Percentiles rank a stretch among this genome's conserved stretches.
These are phyloP conservation scores for Stromatinia cepivora DNA, from an alignment of 2,329 filamentous ascomycete genomes.

Conservation along the genomic window DNA sequence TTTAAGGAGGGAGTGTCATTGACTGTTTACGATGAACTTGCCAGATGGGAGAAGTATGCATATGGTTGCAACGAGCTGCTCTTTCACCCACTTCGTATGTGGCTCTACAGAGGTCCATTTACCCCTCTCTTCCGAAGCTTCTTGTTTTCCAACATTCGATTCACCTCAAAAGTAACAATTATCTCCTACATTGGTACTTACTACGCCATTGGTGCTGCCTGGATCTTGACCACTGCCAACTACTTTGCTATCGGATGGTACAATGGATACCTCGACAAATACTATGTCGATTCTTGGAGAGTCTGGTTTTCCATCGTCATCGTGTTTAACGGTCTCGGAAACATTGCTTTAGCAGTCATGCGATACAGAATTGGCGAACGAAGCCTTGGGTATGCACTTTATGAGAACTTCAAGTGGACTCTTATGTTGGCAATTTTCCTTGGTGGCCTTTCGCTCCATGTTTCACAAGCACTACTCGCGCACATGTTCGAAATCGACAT, in stretches of 20 bases:
- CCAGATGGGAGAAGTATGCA: constrained; percentile 84
- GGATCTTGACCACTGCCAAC: constrained; percentile 71
- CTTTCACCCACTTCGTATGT: constrained; percentile 74
- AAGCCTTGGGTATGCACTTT: constrained; percentile 55
- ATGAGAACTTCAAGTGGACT: constrained; percentile 73
- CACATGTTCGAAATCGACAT: constrained; percentile 88
- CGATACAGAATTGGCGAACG: constrained; percentile 69
- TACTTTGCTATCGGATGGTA: constrained; percentile 77
- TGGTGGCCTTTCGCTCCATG: constrained; percentile 76
- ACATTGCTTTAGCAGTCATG: constrained; percentile 70
- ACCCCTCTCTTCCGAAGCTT: constrained; percentile 77
- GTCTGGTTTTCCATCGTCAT: constrained; percentile 80
- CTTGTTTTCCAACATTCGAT: constrained; percentile 69
- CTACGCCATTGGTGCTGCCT: constrained; percentile 74
- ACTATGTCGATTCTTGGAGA: constrained; percentile 76
- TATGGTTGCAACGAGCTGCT: constrained; percentile 82
- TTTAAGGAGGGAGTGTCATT: constrained; percentile 83
- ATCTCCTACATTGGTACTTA: constrained; percentile 78
- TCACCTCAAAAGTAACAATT: constrained; percentile 75
- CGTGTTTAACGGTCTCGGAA: constrained; percentile 74
- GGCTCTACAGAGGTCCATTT: constrained; percentile 73
- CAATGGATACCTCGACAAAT: constrained; percentile 76
- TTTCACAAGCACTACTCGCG: constrained; percentile 74
- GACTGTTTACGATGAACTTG: constrained; percentile 81
- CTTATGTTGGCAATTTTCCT: constrained; percentile 76